Evolutionary conservation across 495 filamentous ascomycete genomes (phyloP), one percentile per base, ranked within the genome.

Genomic region (Trichoderma asperelloides): DNA sequence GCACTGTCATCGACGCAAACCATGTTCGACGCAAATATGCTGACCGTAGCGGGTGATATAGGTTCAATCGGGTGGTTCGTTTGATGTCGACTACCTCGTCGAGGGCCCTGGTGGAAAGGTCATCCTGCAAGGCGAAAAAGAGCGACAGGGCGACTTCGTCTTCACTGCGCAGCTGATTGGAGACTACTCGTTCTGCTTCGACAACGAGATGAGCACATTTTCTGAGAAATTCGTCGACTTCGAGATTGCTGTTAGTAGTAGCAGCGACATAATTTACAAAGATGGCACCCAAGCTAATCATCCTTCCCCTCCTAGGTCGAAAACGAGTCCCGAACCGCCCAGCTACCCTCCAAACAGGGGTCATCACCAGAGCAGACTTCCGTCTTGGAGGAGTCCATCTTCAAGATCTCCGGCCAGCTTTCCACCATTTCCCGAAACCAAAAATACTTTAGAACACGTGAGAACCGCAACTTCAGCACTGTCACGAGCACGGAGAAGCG

Each of bases 191-290:
- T 97, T 98, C 78, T 99, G 96, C 85, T 98, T 99, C 81, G 89
- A 95, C 79, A 99, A 98, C 73, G 91, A 96, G 72, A 96, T 98
- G 91, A 95, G 91, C 71, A 98, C 94, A 2, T 97, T 95, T 72
- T 88, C 94, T 27, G 96, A 99, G 81, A 99, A 99, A 79, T 88
- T 94, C 79, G 93, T 99, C 65, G 95, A 99, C 75, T 98, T 99
- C 74, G 96, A 99, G 80, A 97, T 99, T 75, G 85, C 95, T 70
- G 95, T 97, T 81, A 69, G 90, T 79, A 43, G 37, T 27, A 65
- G 68, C 68, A 47, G 57, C n/a, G 21, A 64, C 25, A 0, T 18
- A 13, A 23, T 51, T 40, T 16, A 30, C 30, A 63, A 63, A 25
- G 16, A 45, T 39, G 47, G 39, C 33, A 4, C 4, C 30, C 23